Evolutionary conservation across 208 protist genomes (phyloP).

Genomic region (Blastocrithidia nonstop): DNA sequence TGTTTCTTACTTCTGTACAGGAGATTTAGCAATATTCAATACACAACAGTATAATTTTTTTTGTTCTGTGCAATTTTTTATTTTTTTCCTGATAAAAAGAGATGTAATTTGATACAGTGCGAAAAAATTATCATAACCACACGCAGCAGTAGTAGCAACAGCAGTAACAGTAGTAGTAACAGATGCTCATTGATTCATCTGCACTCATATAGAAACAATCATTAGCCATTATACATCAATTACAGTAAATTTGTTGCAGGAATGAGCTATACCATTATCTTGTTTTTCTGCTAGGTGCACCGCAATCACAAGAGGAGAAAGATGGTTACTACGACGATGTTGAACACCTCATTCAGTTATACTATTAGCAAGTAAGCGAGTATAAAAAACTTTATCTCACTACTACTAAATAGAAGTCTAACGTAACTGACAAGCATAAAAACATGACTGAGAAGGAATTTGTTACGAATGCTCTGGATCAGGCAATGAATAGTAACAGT

Average conservation of each 20-base stretch:
- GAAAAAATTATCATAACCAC: too few species aligned
- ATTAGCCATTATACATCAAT: slow-evolving; percentile 23
- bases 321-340: slow-evolving; percentile 74
- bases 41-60: too few species aligned
- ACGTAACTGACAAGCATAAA: slow-evolving; percentile 1
- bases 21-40: too few species aligned
- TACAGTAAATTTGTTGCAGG: slow-evolving; percentile 74
- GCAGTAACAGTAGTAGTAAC: too few species aligned
- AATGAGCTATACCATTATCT: slow-evolving; percentile 60
- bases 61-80: too few species aligned
- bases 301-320: slow-evolving; percentile 33
- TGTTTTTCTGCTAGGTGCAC: slow-evolving; percentile 53
- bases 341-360: slow-evolving; percentile 48
- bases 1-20: too few species aligned
- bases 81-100: too few species aligned
- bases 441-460: too few species aligned
- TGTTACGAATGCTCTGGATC: too few species aligned
- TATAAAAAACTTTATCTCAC: slow-evolving; percentile 1
- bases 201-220: slow-evolving; percentile 22
- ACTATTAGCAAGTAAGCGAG: slow-evolving; percentile 6
- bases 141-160: too few species aligned
- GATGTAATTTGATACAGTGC: too few species aligned
- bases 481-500: slow-evolving; percentile 11
- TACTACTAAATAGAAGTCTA: slow-evolving; percentile 1
- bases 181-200: too few species aligned